These are phyloP conservation scores for Pleurotus tuoliensis DNA, from an alignment of 768 basidiomycete species.

Conservation along the genomic window DNA sequence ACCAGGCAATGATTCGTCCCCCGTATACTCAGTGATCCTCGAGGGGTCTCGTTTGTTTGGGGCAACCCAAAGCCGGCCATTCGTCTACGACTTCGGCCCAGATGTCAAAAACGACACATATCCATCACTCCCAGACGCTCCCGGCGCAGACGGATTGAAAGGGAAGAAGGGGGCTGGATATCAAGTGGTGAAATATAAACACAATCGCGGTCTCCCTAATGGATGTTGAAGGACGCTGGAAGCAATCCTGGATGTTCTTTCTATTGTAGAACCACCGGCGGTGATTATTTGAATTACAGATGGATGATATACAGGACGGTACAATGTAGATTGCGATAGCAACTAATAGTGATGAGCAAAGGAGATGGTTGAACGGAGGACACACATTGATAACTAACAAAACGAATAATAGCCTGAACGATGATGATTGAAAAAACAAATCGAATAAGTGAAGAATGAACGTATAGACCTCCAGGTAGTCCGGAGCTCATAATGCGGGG, in stretches of 20 bases:
- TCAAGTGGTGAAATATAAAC: slow-evolving; percentile 25
- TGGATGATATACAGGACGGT: not conserved
- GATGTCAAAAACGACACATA: slow-evolving; percentile 56
- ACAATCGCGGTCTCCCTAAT: slow-evolving; percentile 14
- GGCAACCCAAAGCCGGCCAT: slow-evolving; percentile 70
- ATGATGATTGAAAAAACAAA: not conserved
- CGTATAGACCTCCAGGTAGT: not conserved
- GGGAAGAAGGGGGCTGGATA: slow-evolving; percentile 23
- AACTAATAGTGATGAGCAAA: not conserved
- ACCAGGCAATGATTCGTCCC: slow-evolving; percentile 75
- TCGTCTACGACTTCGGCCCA: slow-evolving; percentile 78
- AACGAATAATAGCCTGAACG: not conserved
- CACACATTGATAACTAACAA: slow-evolving; percentile 4
- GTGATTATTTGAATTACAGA: not conserved
- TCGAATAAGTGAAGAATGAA: not conserved
- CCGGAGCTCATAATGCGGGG: not conserved
- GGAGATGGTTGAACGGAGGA: not conserved
- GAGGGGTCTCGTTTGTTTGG: slow-evolving; percentile 81
- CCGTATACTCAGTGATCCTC: slow-evolving; percentile 69
- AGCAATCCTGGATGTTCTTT: no score
- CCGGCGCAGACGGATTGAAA: slow-evolving; percentile 28
- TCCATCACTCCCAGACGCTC: slow-evolving; percentile 21
- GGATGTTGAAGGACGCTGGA: not conserved
- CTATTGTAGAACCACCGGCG: not conserved
- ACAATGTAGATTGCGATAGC: slow-evolving; percentile 8